Conservation (phyloP, 495 filamentous ascomycete species). For the Aspergillus diversus region DNA sequence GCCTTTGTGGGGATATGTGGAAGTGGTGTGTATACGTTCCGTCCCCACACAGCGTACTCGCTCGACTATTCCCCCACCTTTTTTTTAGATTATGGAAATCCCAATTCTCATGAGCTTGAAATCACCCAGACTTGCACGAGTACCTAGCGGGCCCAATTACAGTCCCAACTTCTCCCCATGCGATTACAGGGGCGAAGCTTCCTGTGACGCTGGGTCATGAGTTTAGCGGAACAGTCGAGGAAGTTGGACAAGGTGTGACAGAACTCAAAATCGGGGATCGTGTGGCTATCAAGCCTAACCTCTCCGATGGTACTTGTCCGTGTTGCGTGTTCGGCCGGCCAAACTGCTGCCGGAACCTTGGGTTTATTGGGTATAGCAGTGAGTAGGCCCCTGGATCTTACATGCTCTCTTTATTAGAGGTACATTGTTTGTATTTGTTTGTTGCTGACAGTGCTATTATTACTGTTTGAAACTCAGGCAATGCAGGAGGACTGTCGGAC, state of each 20-base stretch:
- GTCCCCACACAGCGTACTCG: neutral
- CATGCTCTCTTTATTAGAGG: neutral
- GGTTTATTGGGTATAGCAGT: conserved; percentile 64
- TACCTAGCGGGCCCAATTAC: conserved; percentile 59
- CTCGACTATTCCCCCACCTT: too few relatives aligned
- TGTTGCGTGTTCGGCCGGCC: conserved; percentile 53
- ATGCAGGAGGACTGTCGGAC: conserved; percentile 58
- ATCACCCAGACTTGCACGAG: conserved; percentile 59
- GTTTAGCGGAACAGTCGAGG: conserved; percentile 61
- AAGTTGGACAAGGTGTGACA: conserved; percentile 57
- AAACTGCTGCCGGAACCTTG: conserved; percentile 61
- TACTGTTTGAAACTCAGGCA: conserved; percentile 27
- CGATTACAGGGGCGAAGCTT: conserved; percentile 57
- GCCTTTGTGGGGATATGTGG: conserved; percentile 43
- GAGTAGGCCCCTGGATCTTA: conserved; percentile 8
- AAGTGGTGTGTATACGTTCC: conserved; percentile 29
- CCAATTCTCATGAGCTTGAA: neutral
- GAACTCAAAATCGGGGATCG: conserved; percentile 55
- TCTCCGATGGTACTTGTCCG: conserved; percentile 59
- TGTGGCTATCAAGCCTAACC: conserved; percentile 62
- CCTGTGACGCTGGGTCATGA: conserved; percentile 67
- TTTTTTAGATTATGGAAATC: neutral
- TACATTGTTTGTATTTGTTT: neutral
- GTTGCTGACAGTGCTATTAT: neutral
- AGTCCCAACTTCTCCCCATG: conserved; percentile 60